Conservation (phyloP, 2,329 filamentous ascomycete species). For the Ceratocystis colombiana region DNA sequence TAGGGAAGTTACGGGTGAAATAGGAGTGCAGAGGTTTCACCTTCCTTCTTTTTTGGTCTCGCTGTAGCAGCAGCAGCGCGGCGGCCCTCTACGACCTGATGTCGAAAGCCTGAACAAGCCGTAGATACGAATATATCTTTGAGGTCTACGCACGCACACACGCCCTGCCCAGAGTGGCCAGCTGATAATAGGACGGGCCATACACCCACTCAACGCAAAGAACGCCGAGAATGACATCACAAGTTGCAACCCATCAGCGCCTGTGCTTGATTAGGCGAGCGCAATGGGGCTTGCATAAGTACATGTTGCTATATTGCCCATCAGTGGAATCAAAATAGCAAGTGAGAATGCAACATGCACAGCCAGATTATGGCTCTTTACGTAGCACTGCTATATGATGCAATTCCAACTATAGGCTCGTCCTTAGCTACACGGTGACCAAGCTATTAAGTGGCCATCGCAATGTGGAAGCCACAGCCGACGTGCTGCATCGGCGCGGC, state of each 20-base stretch:
- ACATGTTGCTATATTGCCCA: background rate
- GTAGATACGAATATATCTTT: no score
- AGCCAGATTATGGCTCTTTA: background rate
- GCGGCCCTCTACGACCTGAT: no score
- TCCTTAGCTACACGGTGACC: background rate
- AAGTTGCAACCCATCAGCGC: background rate
- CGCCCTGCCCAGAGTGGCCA: no score
- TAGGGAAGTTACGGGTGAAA: background rate
- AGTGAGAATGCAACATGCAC: background rate
- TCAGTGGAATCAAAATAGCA: background rate
- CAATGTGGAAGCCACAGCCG: constrained; percentile 1
- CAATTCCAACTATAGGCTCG: background rate
- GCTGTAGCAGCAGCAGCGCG: background rate
- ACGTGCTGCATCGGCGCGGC: background rate
- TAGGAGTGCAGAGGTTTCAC: constrained; percentile 3
- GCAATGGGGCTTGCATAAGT: background rate
- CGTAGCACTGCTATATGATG: background rate
- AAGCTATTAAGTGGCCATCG: background rate
- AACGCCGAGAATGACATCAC: background rate
- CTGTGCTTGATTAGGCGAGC: background rate
- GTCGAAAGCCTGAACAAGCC: no score
- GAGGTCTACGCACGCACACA: no score
- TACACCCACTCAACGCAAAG: no score
- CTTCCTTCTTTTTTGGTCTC: background rate
- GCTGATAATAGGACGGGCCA: no score